phyloP scores from a whole-genome alignment of 2,329 filamentous ascomycete species.

The Cytospora paraplurivora region DNA sequence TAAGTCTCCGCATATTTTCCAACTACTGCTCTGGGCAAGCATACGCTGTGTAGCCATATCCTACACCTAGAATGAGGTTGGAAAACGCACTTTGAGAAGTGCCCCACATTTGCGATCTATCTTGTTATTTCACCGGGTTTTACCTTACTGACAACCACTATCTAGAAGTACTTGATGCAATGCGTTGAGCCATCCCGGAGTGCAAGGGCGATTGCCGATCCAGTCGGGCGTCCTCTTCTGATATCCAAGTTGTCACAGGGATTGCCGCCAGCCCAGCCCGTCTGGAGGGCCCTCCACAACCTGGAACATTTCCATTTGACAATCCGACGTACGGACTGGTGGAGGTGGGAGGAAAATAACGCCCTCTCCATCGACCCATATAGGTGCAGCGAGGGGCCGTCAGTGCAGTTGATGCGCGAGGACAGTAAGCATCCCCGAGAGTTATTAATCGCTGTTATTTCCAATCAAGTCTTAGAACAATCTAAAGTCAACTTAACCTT shows the following conservation, averaged over 20 bases:
- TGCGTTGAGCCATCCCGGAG: no score
- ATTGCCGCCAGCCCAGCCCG: background rate
- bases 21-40: no score
- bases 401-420: background rate
- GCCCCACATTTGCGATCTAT: no score
- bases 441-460: no score
- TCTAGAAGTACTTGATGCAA: no score
- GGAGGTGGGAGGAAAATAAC: constrained; percentile 6
- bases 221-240: background rate
- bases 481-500: no score
- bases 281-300: constrained; percentile 4
- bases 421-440: background rate
- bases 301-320: constrained; percentile 19
- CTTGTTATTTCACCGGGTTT: no score
- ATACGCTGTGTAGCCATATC: no score
- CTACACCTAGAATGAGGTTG: no score
- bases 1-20: background rate
- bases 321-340: constrained; percentile 22
- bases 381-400: background rate
- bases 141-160: no score
- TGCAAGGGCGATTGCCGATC: background rate
- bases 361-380: constrained; percentile 9
- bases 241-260: background rate
- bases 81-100: no score
- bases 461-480: no score